Base-by-base conservation (phyloP, 2,329 filamentous ascomycete genomes). In the Chaetomium globosum region DNA sequence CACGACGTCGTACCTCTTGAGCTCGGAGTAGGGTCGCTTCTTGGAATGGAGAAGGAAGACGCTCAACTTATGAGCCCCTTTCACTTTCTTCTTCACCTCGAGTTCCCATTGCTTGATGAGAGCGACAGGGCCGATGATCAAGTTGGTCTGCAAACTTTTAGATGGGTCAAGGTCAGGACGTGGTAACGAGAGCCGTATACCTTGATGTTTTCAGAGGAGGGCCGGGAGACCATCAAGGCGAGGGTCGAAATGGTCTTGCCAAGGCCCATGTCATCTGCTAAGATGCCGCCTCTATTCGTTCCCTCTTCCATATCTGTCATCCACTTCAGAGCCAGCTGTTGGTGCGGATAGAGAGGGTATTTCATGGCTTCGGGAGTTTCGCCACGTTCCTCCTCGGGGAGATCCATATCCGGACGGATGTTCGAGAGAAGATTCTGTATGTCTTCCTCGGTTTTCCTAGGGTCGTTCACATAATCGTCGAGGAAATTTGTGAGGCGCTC, bases 231-330 rank as follows among this genome's bases (percentile, higher is more conserved):
- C 70, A 96, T 90, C 52, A 97, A 82, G 4, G 93, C 86, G 26
- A 97, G 81, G 5, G 91, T 89, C 67, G 94, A 92, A 28, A 97
- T 89, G 0, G 91, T 94, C 77, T 95, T 94, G 8, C 91, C 91
- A 12, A 94, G 80, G 8, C 91, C 91, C 91, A 94, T 95, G 68
- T 92, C 90, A 72, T 92, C 90, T 0, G 88, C 89, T 28, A 93
- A 80, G 63, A 94, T 92, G 26, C 90, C 89, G 21, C 91, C 91
- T 71, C 89, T 92, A 72, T 90, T 92, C 61, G 88, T 82, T 9
- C 90, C 87, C 64, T 85, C 82, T 75, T 94, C 91, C 81, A 89
- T 90, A 7, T 85, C 83, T 71, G 87, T 87, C 78, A 95, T 85
- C 91, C 91, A 95, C 1, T 86, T 83, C 46, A 94, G 75, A 3